These are phyloP conservation scores for Middelhovenomyces tepae DNA, from an alignment of 805 yeast species.

Conservation along the genomic window DNA sequence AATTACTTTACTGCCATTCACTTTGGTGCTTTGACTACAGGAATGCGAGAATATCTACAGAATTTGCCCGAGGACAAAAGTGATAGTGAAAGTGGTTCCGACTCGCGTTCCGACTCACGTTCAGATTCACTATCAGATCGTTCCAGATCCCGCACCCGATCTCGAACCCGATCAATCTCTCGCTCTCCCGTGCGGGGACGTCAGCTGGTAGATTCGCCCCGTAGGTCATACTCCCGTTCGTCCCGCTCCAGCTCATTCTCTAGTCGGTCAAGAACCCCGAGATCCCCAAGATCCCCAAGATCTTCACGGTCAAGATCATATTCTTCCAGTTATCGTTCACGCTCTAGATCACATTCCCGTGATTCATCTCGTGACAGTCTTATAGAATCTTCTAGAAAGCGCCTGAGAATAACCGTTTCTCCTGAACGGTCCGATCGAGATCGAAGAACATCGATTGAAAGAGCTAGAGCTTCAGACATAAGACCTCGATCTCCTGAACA, in stretches of 20 bases:
- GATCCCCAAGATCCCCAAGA: conserved; percentile 8
- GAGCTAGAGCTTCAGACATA: too few relatives aligned
- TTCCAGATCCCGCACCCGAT: neutral
- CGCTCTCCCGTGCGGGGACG: conserved; percentile 1
- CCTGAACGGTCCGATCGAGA: too few relatives aligned
- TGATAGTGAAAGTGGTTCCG: too few relatives aligned
- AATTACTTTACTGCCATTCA: conserved; percentile 93
- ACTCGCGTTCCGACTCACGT: too few relatives aligned
- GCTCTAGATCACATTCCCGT: conserved; percentile 13
- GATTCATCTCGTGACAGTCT: too few relatives aligned
- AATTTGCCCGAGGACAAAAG: conserved; percentile 1
- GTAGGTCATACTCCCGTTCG: neutral
- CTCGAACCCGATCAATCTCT: conserved; percentile 1
- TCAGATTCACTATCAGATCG: neutral
- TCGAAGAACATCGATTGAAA: too few relatives aligned
- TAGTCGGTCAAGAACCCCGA: conserved; percentile 5
- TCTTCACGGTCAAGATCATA: conserved; percentile 16
- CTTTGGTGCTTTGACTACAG: conserved; percentile 72
- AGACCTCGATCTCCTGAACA: too few relatives aligned
- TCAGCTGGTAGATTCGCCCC: neutral
- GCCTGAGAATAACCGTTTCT: too few relatives aligned
- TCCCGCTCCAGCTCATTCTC: conserved; percentile 18
- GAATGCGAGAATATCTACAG: conserved; percentile 52
- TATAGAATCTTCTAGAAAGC: too few relatives aligned
- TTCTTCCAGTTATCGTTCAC: conserved; percentile 6